phyloP scores from a whole-genome alignment of 805 yeast genomes.

The Ogataea nakhonphanomensis region DNA sequence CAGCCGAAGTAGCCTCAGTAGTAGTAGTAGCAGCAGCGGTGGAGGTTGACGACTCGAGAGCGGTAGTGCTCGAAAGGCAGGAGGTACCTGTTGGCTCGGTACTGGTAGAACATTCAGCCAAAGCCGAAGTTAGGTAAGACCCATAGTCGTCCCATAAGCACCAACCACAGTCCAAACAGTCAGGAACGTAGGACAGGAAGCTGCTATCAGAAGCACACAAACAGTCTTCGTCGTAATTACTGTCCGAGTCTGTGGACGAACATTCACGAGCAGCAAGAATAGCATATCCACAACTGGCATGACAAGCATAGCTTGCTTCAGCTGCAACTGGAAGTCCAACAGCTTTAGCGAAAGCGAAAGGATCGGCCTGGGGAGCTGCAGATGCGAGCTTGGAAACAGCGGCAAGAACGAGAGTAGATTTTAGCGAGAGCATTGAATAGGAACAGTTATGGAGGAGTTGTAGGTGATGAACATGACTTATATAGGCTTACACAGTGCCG shows the following conservation, averaged over 20 bases:
- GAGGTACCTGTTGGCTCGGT: slow-evolving; percentile 39
- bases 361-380: slow-evolving; percentile 23
- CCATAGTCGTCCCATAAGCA: slow-evolving; percentile 38
- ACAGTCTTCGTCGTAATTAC: slow-evolving; percentile 33
- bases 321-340: slow-evolving; percentile 29
- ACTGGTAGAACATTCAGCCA: slow-evolving; percentile 31
- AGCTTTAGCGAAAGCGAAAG: slow-evolving; percentile 31
- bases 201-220: slow-evolving; percentile 30
- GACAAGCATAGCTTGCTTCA: slow-evolving; percentile 33
- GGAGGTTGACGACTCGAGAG: slow-evolving; percentile 10
- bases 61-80: slow-evolving; percentile 22
- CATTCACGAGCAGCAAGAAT: slow-evolving; percentile 32
- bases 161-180: slow-evolving; percentile 41
- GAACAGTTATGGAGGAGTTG: background rate
- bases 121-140: slow-evolving; percentile 28
- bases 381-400: slow-evolving; percentile 5
- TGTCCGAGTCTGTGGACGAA: slow-evolving; percentile 19
- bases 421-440: slow-evolving; percentile 9
- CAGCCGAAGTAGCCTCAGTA: slow-evolving; percentile 8
- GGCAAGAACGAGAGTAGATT: slow-evolving; percentile 6
- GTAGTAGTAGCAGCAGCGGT: slow-evolving; percentile 10
- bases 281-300: slow-evolving; percentile 35
- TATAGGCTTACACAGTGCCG: background rate
- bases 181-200: slow-evolving; percentile 29
- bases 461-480: background rate